Evolutionary conservation across 148 eudicot genomes (phyloP).

Genomic region (Fagopyrum homotropicum): DNA sequence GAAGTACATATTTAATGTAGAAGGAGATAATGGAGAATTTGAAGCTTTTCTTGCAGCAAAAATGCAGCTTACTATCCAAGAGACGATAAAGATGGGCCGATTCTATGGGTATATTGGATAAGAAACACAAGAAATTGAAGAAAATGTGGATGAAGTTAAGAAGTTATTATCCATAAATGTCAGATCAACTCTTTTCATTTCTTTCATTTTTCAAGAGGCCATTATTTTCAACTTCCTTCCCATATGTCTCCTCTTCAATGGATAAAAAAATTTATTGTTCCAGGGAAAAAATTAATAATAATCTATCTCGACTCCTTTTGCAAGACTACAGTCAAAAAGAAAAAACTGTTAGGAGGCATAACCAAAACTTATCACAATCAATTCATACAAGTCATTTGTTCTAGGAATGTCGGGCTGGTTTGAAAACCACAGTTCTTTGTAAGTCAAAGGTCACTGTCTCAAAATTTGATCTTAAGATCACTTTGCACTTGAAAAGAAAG

Average conservation of each 20-base stretch:
- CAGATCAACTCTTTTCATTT: conserved; percentile 29
- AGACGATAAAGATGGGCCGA: conserved; percentile 96
- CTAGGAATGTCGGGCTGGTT: not conserved
- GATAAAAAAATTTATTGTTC: not conserved
- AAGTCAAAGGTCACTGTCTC: too few relatives aligned
- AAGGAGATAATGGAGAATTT: not conserved
- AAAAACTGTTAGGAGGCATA: conserved; percentile 7
- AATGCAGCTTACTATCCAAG: conserved; percentile 40
- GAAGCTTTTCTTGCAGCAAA: not conserved
- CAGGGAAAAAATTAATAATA: conserved; percentile 1
- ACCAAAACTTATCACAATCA: not conserved
- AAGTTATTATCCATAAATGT: conserved; percentile 77
- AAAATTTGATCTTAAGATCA: not conserved
- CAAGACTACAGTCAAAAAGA: conserved; percentile 53
- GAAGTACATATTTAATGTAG: not conserved
- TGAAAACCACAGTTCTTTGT: not conserved
- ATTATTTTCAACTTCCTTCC: not conserved
- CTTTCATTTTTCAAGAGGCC: not conserved
- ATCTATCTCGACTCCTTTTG: conserved; percentile 86
- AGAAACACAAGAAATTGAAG: conserved; percentile 76
- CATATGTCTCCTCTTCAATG: not conserved
- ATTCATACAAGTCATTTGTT: not conserved
- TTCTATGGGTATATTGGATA: conserved; percentile 75
- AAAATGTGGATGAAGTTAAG: conserved; percentile 70
- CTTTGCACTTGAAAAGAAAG: not conserved